phyloP scores from a whole-genome alignment of 768 basidiomycete species.

The Mrakia frigida region DNA sequence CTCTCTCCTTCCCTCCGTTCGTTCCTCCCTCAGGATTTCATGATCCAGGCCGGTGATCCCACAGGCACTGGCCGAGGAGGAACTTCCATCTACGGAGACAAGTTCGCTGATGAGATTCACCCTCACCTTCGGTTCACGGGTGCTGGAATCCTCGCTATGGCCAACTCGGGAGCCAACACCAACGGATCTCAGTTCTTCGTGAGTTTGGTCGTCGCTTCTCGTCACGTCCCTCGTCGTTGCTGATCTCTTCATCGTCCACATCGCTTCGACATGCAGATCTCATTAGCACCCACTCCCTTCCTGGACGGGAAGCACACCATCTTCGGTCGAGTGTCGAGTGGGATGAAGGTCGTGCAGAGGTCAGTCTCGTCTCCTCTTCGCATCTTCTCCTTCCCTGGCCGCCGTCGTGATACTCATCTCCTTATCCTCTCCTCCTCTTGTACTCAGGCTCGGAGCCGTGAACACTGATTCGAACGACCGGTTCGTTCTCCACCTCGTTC shows the following conservation, averaged over 20 bases:
- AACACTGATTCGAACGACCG: slow-evolving; percentile 81
- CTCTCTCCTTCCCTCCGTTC: slow-evolving; percentile 4
- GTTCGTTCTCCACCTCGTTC: slow-evolving; percentile 48
- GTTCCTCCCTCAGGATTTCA: slow-evolving; percentile 69
- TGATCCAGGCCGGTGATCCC: slow-evolving; percentile 93
- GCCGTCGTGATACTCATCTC: not conserved
- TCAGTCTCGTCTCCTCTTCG: not conserved
- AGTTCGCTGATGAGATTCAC: slow-evolving; percentile 73
- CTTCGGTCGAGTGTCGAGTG: slow-evolving; percentile 74
- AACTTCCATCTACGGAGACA: slow-evolving; percentile 43
- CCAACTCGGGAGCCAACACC: slow-evolving; percentile 48
- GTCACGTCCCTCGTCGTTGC: not conserved
- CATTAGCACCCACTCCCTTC: slow-evolving; percentile 46
- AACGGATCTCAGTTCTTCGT: slow-evolving; percentile 41
- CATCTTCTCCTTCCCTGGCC: not conserved
- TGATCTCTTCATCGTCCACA: not conserved
- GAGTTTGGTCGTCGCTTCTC: not conserved
- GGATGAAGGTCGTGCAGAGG: slow-evolving; percentile 88
- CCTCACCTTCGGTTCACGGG: slow-evolving; percentile 90
- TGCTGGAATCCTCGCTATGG: slow-evolving; percentile 80
- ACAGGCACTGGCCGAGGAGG: slow-evolving; percentile 87
- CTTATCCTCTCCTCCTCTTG: not conserved
- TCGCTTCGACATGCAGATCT: slow-evolving; percentile 31
- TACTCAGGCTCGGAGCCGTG: slow-evolving; percentile 66
- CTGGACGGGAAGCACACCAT: slow-evolving; percentile 49